Percentiles rank a stretch among this genome's conserved stretches.
Conservation (phyloP, 805 yeast genomes). For the Zygoascus tannicola region DNA sequence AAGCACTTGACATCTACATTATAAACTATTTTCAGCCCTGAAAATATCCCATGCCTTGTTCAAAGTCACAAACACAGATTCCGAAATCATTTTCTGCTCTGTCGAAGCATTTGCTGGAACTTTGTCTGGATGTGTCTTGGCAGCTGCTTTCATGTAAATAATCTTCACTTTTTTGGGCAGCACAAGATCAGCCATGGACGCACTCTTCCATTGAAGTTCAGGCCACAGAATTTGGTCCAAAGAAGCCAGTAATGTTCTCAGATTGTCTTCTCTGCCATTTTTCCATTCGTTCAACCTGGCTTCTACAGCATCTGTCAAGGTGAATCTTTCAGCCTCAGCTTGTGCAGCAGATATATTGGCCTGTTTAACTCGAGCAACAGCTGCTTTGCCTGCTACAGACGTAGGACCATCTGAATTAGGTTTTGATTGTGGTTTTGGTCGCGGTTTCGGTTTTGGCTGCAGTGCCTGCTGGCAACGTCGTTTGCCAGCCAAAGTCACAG, state of each 20-base stretch:
- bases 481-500: constrained; percentile 66
- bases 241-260: constrained; percentile 66
- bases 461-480: constrained; percentile 63
- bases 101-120: constrained; percentile 46
- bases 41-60: constrained; percentile 88
- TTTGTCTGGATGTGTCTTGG: constrained; percentile 80
- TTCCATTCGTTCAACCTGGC: constrained; percentile 53
- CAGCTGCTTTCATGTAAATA: constrained; percentile 70
- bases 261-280: constrained; percentile 65
- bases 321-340: constrained; percentile 49
- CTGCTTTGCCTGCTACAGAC: constrained; percentile 32
- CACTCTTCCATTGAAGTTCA: constrained; percentile 54
- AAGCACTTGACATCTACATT: too few relatives aligned
- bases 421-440: constrained; percentile 10
- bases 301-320: constrained; percentile 55
- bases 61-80: constrained; percentile 71
- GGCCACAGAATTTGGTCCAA: constrained; percentile 63
- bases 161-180: constrained; percentile 84
- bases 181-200: constrained; percentile 66
- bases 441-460: constrained; percentile 25
- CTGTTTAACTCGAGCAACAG: constrained; percentile 43
- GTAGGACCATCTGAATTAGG: constrained; percentile 13
- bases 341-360: constrained; percentile 38
- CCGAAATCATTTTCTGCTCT: constrained; percentile 76
- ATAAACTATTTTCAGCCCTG: constrained; percentile 46